Evolutionary conservation across 768 basidiomycete species (phyloP).

Genomic region (Tremella mesenterica): DNA sequence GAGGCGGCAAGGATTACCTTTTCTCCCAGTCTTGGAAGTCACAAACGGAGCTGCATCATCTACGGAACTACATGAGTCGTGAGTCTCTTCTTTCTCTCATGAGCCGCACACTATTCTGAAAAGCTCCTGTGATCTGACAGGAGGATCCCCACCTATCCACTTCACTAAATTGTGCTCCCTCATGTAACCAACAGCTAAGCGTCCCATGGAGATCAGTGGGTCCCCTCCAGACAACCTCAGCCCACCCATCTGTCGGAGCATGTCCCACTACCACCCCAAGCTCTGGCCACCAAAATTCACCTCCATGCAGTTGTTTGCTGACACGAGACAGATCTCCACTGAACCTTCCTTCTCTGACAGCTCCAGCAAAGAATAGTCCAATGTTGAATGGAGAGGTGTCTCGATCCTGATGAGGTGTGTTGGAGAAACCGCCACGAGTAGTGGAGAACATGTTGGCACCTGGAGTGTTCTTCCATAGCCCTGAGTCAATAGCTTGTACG

Average conservation of each 20-base stretch:
- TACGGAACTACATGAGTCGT: too few species aligned
- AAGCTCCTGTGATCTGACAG: constrained; percentile 1
- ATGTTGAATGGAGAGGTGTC: neutral
- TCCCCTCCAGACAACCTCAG: neutral
- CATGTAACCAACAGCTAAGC: neutral
- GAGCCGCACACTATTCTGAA: neutral
- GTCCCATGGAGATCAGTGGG: neutral
- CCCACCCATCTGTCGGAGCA: neutral
- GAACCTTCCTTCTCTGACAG: neutral
- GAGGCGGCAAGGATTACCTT: too few species aligned
- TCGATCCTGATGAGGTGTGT: neutral
- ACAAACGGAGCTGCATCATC: too few species aligned
- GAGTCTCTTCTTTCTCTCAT: too few species aligned
- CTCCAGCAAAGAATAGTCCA: constrained; percentile 1
- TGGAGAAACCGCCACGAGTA: constrained; percentile 1
- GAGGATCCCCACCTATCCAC: constrained; percentile 1
- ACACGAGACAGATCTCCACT: neutral
- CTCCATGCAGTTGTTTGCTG: neutral
- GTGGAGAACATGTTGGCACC: neutral
- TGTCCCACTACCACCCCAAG: neutral
- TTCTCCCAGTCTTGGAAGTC: too few species aligned
- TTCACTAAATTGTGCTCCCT: neutral
- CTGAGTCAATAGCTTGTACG: neutral
- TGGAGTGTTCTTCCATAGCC: neutral
- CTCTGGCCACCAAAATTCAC: constrained; percentile 3